These are phyloP conservation scores for Triticum urartu DNA, from an alignment of 176 grass and related monocot species.

Conservation along the genomic window DNA sequence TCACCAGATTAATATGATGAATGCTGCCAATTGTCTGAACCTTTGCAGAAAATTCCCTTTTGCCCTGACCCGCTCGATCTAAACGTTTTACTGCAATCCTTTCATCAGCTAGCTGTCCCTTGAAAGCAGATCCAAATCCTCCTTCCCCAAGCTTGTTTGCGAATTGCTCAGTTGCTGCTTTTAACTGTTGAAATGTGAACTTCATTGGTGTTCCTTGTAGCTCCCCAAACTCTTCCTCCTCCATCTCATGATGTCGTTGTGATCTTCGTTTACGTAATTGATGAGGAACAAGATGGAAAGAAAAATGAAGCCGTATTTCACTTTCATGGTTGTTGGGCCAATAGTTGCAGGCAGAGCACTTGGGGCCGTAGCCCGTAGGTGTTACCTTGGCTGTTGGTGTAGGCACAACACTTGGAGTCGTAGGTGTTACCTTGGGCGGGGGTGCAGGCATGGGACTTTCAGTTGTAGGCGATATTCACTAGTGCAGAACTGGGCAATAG, in stretches of 20 bases:
- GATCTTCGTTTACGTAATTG: neutral
- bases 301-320: neutral
- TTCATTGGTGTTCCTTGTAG: neutral
- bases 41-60: slow-evolving; percentile 48
- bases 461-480: neutral
- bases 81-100: slow-evolving; percentile 39
- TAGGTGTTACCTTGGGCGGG: no score
- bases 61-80: slow-evolving; percentile 26
- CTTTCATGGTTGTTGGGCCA: neutral
- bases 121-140: slow-evolving; percentile 37
- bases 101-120: neutral
- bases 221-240: neutral
- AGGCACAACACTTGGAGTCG: no score
- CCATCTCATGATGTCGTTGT: neutral
- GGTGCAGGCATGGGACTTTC: no score
- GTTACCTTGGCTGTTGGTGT: neutral
- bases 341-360: neutral
- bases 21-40: slow-evolving; percentile 49
- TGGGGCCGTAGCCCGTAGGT: neutral
- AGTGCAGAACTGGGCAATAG: no score
- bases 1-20: slow-evolving; percentile 21
- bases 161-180: neutral
- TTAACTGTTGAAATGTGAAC: slow-evolving; percentile 38
- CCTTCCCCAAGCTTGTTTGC: slow-evolving; percentile 22
- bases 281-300: neutral